Evolutionary conservation across 2,329 filamentous ascomycete genomes (phyloP).

Genomic region (Helotiales sp.): DNA sequence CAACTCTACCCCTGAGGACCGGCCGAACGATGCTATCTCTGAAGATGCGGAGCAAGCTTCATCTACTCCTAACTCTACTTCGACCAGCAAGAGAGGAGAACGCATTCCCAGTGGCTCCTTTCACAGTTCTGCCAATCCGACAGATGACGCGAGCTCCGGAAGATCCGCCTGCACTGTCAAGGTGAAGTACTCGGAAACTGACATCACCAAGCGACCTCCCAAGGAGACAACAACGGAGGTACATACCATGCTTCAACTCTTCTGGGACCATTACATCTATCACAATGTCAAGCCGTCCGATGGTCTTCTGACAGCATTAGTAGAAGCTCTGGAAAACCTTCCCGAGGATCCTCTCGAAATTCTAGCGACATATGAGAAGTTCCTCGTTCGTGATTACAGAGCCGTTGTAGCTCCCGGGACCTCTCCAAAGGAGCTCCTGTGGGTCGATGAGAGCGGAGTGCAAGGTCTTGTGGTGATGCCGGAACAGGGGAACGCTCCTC

Average conservation of each 20-base stretch:
- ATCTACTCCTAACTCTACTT: not conserved
- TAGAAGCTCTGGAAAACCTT: not conserved
- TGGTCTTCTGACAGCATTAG: not conserved
- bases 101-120: not conserved
- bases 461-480: not conserved
- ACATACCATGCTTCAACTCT: not conserved
- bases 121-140: not conserved
- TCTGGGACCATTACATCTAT: not conserved
- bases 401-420: not conserved
- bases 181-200: too few species aligned
- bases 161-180: not conserved
- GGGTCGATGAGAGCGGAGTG: not conserved
- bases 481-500: not conserved
- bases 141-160: not conserved
- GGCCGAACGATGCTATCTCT: too few species aligned
- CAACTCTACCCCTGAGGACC: conserved; percentile 9
- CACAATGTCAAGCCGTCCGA: not conserved
- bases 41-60: not conserved
- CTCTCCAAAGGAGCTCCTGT: not conserved
- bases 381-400: not conserved
- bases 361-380: not conserved
- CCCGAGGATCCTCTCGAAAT: not conserved
- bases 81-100: not conserved
- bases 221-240: not conserved
- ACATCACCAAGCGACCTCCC: not conserved